Evolutionary conservation across 2,329 filamentous ascomycete species (phyloP).

Genomic region (Ceratocystis destructans): DNA sequence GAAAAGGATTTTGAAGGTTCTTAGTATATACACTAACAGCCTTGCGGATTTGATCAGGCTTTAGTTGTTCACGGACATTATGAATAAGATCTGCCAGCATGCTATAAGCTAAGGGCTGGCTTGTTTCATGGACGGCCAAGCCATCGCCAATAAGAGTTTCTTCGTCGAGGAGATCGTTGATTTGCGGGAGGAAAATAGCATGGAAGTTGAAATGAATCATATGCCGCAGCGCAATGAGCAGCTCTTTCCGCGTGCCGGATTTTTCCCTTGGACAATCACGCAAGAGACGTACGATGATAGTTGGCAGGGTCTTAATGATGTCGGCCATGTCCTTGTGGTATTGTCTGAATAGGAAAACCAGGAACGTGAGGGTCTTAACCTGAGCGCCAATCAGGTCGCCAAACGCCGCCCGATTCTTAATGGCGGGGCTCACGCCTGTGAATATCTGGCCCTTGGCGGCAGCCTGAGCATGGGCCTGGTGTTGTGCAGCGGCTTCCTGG

Average conservation of each 20-base stretch:
- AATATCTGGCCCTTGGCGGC: slow-evolving; percentile 68
- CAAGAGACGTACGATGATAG: slow-evolving; percentile 77
- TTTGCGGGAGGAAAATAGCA: slow-evolving; percentile 85
- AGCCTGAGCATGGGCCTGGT: slow-evolving; percentile 79
- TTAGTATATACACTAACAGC: slow-evolving; percentile 96
- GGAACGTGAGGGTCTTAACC: slow-evolving; percentile 97
- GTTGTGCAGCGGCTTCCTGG: slow-evolving; percentile 83
- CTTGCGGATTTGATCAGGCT: slow-evolving; percentile 79
- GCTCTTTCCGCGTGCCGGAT: slow-evolving; percentile 81
- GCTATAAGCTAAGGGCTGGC: slow-evolving; percentile 89
- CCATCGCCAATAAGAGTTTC: slow-evolving; percentile 90
- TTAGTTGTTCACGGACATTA: slow-evolving; percentile 81
- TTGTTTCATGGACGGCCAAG: slow-evolving; percentile 89
- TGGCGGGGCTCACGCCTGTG: slow-evolving; percentile 81
- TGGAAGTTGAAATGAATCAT: slow-evolving; percentile 99
- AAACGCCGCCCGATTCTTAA: slow-evolving; percentile 86
- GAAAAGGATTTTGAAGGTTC: slow-evolving; percentile 89
- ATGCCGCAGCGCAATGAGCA: slow-evolving; percentile 90
- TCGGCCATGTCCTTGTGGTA: slow-evolving; percentile 79
- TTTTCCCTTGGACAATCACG: slow-evolving; percentile 93
- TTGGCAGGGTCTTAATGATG: slow-evolving; percentile 71
- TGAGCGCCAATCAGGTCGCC: slow-evolving; percentile 96
- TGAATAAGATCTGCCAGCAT: slow-evolving; percentile 98
- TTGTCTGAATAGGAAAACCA: slow-evolving; percentile 81
- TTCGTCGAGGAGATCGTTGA: slow-evolving; percentile 89